Evolutionary conservation across 305 asterid species (phyloP), one percentile per base, ranked within the genome.

Genomic region (Caryopteris hybrid): DNA sequence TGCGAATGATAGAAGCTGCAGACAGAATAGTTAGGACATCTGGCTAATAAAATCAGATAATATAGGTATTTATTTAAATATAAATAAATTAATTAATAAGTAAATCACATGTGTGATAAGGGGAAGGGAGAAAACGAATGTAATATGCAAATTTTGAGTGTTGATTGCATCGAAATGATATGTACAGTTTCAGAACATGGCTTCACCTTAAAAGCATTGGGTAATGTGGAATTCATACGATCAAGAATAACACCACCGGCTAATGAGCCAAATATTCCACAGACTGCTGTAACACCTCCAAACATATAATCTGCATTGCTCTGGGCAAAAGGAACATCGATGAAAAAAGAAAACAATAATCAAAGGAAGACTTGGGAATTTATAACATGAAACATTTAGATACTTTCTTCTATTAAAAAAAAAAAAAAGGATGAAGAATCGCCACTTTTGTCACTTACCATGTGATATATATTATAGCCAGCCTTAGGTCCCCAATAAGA

Each of bases 401-500:
- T 21, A 5, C 34, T 56, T 50, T 52, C 57, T 29, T 36, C 17
- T 8, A 1, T 27, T 63, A 23, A 45, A 42, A 43, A 12, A 36
- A 36, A 31, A 29, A 14, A 2, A 8, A 31, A 29, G 14, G 63
- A 23, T 23, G 22, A 23, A 70, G 7, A 51, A 4, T 33, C 39
- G 33, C n/a, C 14, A 34, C 38, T 14, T 20, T 54, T 3, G 65
- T 39, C 50, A 72, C 81, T 84, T 81, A 92, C 98, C 99, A 93
- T 90, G 70, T 88, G 88, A 73, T 90, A 93, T 71, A 93, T 90
- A 76, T 78, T 85, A 78, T 88, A 88, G 66, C 99, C 97, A 13
- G 98, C 98, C 87, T 93, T 93, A 45, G 98, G 98, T 48, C 98
- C 98, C 98, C 98, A 93, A 67, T 88, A 93, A 53, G 99, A 93